Base-by-base conservation (phyloP, 371 early-diverging fungal species). In the Chytridiales sp. region DNA sequence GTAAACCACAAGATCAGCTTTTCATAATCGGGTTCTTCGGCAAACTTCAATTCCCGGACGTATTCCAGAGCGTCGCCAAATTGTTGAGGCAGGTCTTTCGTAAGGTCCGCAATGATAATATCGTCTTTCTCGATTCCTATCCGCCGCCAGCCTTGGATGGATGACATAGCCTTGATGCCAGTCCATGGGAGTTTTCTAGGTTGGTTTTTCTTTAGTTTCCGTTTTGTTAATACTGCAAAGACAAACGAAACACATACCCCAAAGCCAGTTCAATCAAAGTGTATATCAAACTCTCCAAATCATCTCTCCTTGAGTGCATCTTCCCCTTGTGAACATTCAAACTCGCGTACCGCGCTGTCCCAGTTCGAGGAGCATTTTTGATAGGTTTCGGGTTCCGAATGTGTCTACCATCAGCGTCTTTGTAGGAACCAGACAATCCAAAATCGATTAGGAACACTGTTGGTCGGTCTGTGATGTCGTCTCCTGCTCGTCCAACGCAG, bases 281-380 rank as follows among this genome's bases (percentile, higher is more conserved):
- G 66, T 84, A 85, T 0, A 69, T 81, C 34, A 87, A 63, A 39
- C 73, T 69, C 59, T 87, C 87, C 22, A 87, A 52, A 69, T 87
- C 87, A 67, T 87, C 87, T 47, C 85, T 72, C 61, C 85, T 69
- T 21, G 81, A 68, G 50, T 81, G 80, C 19, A 76, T 74, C 26
- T 61, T 54, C 13, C 85, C 87, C 40, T 62, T 62, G 60, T 87
- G 87, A 5, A 83, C 80, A 64, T 82, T 79, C 26, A 85, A 27
- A 24, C 74, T 74, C 9, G 85, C 84, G 69, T 87, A 87, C 53
- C 84, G 66, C 17, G 85, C 85, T 9, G 87, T 85, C 9, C 87
- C 87, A 21, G 81, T 80, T 41, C 79, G 67, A n/a, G 71, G 64
- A 59, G 69, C 73, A 15, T 74, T 75, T 9, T 48, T 38, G 40